Base-by-base conservation (phyloP, 2,329 filamentous ascomycete genomes). In the Calonectria hongkongensis region DNA sequence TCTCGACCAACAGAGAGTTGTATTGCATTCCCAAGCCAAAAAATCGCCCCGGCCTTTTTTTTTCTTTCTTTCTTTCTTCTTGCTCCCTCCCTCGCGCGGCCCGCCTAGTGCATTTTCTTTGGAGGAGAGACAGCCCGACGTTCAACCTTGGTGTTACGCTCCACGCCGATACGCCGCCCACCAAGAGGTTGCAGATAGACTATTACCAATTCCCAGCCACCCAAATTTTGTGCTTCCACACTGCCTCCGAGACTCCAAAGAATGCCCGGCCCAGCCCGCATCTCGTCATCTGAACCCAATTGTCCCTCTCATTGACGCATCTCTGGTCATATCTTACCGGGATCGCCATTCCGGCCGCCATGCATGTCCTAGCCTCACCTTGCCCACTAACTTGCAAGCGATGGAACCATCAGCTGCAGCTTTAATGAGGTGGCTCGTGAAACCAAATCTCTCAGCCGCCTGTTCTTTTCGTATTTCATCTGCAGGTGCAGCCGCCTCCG, bases 151-250 rank as follows among this genome's bases (percentile, higher is more conserved):
- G 54, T 60, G 41, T 63, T 65, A 30, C 71, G 47, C 63, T 64
- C 50, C 21, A 64, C 48, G 39, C 69, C 45, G 30, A 60, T 48
- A 60, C 28, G 30, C 48, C 18, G 48, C 43, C 68, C 66, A 47
- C 43, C 43, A 70, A 62, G 39, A 56, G 56, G 73, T 30, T 72
- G 73, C 73, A 70, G 70, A 72, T 62, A 71, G 68, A 66, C 54
- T 45, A 51, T 65, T 39, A 30, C 48, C n/a, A 60, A 41, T 66
- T 56, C 64, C 39, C 65, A 58, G 27, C 70, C 70, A 72, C 65
- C 45, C 65, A 47, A 68, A 45, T 71, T 56, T 58, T 58, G 27
- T 50, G 27, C 25, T 36, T 28, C 54, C 18, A 16, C 39, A 30
- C 27, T 45, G 39, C 5, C 25, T 13, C 39, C 64, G 48, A 58